Percentiles rank a stretch among this genome's conserved stretches.
These are phyloP conservation scores for Penicillium olsonii DNA, from an alignment of 2,329 filamentous ascomycete genomes.

Conservation along the genomic window DNA sequence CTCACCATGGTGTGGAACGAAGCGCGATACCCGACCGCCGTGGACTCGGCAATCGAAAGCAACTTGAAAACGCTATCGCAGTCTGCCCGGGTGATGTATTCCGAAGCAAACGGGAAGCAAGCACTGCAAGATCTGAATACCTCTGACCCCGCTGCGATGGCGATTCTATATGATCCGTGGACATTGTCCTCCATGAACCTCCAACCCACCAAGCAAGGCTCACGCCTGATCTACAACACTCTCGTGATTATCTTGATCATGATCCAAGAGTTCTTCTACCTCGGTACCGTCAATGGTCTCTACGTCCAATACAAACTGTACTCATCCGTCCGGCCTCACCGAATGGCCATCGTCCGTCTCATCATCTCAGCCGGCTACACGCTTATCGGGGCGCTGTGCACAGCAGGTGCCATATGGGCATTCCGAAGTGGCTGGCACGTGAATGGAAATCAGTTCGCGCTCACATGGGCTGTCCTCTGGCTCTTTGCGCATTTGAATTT, in stretches of 20 bases:
- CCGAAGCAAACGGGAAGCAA: slow-evolving; percentile 33
- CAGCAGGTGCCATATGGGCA: slow-evolving; percentile 47
- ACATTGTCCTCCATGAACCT: slow-evolving; percentile 38
- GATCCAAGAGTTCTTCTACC: slow-evolving; percentile 53
- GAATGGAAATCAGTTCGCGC: slow-evolving; percentile 41
- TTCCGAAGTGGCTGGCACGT: slow-evolving; percentile 46
- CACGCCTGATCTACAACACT: slow-evolving; percentile 49
- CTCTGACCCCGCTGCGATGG: slow-evolving; percentile 33
- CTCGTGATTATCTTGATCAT: slow-evolving; percentile 48
- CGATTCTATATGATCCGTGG: slow-evolving; percentile 44
- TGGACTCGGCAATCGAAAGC: slow-evolving; percentile 36
- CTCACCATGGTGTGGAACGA: slow-evolving; percentile 50
- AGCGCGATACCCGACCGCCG: slow-evolving; percentile 44
- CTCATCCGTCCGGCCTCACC: slow-evolving; percentile 27
- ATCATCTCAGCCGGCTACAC: slow-evolving; percentile 41
- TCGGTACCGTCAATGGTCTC: slow-evolving; percentile 50
- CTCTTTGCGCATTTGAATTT: slow-evolving; percentile 50
- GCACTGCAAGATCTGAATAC: slow-evolving; percentile 25
- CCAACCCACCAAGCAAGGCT: slow-evolving; percentile 45
- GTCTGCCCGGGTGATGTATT: slow-evolving; percentile 38
- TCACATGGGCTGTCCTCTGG: slow-evolving; percentile 49
- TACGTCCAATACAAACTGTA: slow-evolving; percentile 42
- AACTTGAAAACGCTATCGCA: slow-evolving; percentile 37
- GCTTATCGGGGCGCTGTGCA: slow-evolving; percentile 44
- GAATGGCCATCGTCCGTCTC: slow-evolving; percentile 37